Conservation (phyloP, 148 eudicot genomes). For the Agrostemma githago region DNA sequence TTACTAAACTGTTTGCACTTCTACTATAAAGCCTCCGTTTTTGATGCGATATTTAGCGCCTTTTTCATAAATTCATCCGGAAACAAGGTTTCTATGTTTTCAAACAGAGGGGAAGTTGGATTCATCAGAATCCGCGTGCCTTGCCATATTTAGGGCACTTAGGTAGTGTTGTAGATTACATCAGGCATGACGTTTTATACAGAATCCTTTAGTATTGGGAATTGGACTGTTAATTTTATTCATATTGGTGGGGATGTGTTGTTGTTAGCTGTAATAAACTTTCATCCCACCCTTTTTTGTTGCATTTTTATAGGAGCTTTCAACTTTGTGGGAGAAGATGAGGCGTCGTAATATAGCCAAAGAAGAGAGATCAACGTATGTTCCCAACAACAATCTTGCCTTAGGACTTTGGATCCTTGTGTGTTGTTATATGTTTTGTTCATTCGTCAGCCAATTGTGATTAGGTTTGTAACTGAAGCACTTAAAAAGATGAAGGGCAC, state of each 20-base stretch:
- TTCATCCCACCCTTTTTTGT: neutral
- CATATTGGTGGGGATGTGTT: constrained; percentile 5
- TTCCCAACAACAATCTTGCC: neutral
- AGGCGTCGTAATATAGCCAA: constrained; percentile 68
- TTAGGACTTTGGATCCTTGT: neutral
- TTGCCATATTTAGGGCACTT: neutral
- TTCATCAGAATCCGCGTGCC: neutral
- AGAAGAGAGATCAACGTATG: constrained; percentile 87
- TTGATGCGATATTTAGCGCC: neutral
- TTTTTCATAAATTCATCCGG: neutral
- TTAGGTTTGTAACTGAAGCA: constrained; percentile 79
- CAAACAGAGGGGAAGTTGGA: neutral
- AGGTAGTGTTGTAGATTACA: neutral
- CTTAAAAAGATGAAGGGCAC: constrained; percentile 85
- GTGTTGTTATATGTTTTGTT: neutral
- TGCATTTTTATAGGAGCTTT: constrained; percentile 59
- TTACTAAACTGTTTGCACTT: neutral
- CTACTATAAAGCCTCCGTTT: neutral
- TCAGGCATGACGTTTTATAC: neutral
- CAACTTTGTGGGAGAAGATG: constrained; percentile 94
- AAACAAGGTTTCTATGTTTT: neutral
- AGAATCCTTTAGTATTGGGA: neutral
- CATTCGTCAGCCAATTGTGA: constrained; percentile 13
- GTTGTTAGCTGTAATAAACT: neutral
- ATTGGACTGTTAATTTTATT: neutral